Percentiles rank a stretch among this genome's conserved stretches.
Evolutionary conservation across 331 rosid species (phyloP).

Genomic region (Quercus lobata): DNA sequence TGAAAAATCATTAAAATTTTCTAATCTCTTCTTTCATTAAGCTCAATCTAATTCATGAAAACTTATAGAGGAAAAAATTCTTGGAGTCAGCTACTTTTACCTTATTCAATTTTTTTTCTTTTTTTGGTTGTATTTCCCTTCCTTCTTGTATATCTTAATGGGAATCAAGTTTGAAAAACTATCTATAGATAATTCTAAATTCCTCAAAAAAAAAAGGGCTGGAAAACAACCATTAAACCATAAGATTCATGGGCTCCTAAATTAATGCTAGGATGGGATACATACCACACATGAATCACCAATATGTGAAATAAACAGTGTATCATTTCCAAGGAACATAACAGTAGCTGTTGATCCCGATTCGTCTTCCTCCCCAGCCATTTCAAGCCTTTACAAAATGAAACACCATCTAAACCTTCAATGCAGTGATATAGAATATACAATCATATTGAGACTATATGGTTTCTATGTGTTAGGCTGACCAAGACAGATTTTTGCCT

Average conservation of each 20-base stretch:
- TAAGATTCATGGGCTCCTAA: conserved; percentile 2
- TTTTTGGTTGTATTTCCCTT: not conserved
- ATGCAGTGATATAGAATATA: conserved; percentile 30
- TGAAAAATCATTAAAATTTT: not conserved
- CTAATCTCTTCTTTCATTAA: not conserved
- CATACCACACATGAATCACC: conserved; percentile 94
- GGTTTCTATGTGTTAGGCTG: not conserved
- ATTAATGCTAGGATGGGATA: conserved; percentile 2
- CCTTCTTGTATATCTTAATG: not conserved
- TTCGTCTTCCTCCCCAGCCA: conserved; percentile 60
- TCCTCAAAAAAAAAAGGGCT: not conserved
- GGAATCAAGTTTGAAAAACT: not conserved
- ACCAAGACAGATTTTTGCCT: not conserved
- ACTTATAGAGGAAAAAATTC: not conserved
- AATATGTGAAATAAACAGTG: conserved; percentile 70
- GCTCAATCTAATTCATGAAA: not conserved
- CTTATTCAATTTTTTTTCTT: not conserved
- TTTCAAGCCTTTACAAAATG: conserved; percentile 83
- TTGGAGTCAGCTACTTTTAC: not conserved
- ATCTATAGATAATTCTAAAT: not conserved
- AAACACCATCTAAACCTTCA: conserved; percentile 61
- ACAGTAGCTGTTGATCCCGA: conserved; percentile 94
- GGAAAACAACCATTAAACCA: not conserved
- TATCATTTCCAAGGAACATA: conserved; percentile 55
- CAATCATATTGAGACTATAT: conserved; percentile 28